phyloP scores from a whole-genome alignment of 177 flowering plant species.

The Vitis hybrid region DNA sequence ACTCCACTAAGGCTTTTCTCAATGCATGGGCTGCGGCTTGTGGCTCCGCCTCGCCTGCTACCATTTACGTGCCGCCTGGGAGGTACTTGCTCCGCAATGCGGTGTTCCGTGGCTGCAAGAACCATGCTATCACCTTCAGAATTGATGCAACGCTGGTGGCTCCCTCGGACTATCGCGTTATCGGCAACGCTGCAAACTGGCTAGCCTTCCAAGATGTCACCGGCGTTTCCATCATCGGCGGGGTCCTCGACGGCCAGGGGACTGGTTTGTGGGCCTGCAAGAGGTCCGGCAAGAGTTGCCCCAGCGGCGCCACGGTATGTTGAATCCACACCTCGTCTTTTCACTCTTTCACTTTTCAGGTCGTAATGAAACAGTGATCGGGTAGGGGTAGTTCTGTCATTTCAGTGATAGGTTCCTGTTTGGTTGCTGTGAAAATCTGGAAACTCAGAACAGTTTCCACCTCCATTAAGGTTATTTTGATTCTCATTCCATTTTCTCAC shows the following conservation, averaged over 20 bases:
- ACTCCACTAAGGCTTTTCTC: conserved; percentile 42
- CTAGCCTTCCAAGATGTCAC: conserved; percentile 36
- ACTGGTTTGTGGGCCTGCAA: conserved; percentile 60
- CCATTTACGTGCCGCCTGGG: conserved; percentile 47
- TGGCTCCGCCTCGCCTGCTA: conserved; percentile 26
- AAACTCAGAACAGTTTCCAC: too few relatives aligned
- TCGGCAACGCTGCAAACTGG: conserved; percentile 42
- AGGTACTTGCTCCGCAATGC: conserved; percentile 27
- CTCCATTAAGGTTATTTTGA: too few relatives aligned
- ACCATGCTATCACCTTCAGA: conserved; percentile 27
- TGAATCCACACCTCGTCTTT: neutral
- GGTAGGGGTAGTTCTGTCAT: too few relatives aligned
- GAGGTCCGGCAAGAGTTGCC: conserved; percentile 39
- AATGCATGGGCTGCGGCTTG: conserved; percentile 57
- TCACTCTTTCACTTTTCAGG: too few relatives aligned
- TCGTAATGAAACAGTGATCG: too few relatives aligned
- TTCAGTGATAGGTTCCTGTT: neutral
- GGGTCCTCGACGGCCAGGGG: conserved; percentile 60
- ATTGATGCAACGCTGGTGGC: conserved; percentile 65
- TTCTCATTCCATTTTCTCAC: too few relatives aligned
- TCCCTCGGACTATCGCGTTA: conserved; percentile 37
- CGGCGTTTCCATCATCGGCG: conserved; percentile 52
- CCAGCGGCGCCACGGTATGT: conserved; percentile 59
- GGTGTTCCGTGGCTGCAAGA: conserved; percentile 46
- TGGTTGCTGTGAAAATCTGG: neutral